Percentiles rank a stretch among this genome's conserved stretches.
Evolutionary conservation across 257 asterid species (phyloP).

Genomic region (Anisodus tanguticus): DNA sequence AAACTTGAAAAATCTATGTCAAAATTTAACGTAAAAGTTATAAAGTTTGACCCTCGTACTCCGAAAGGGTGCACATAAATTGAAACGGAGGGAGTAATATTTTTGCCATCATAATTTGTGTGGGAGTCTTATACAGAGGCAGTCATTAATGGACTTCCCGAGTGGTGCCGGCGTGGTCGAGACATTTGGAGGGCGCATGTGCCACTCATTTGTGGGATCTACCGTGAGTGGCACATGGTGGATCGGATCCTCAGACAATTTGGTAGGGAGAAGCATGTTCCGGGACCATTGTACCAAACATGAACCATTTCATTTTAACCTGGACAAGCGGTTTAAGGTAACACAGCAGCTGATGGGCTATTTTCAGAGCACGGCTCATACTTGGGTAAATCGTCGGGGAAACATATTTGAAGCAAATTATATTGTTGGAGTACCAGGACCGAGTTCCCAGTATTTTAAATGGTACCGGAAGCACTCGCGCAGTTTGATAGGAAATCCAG

Average conservation of each 20-base stretch:
- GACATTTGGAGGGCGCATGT: neutral
- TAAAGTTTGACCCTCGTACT: too few species aligned
- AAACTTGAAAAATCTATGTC: too few species aligned
- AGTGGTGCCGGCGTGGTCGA: neutral
- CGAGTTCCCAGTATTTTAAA: neutral
- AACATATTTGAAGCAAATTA: neutral
- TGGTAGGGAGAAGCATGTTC: neutral
- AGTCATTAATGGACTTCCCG: neutral
- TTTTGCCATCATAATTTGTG: neutral
- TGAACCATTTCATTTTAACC: conserved; percentile 2
- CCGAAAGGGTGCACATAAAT: too few species aligned
- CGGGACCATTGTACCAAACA: neutral
- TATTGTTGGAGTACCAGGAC: neutral
- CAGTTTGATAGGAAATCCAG: neutral
- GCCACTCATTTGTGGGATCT: neutral
- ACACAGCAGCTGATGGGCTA: neutral
- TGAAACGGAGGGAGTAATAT: neutral
- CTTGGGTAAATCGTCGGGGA: neutral
- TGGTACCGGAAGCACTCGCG: neutral
- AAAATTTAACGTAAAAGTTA: too few species aligned
- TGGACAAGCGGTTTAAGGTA: neutral
- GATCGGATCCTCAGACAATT: neutral
- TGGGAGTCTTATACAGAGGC: conserved; percentile 3
- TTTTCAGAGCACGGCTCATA: neutral
- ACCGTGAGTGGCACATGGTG: conserved; percentile 1